These are phyloP conservation scores for Termitomyces sp. DNA, from an alignment of 768 basidiomycete species.

Conservation along the genomic window DNA sequence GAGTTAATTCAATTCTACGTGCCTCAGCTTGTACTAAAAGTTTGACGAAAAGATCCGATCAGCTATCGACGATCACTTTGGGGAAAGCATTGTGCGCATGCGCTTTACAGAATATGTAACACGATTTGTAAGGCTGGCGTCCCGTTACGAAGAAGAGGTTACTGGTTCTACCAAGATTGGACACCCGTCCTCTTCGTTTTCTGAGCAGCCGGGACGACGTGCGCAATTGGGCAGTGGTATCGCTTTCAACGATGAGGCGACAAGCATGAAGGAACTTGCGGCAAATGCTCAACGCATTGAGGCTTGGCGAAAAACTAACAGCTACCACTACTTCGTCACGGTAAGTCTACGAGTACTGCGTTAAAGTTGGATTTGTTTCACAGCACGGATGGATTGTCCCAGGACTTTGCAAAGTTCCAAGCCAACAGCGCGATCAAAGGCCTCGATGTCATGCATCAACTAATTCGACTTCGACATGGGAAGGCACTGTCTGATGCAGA, in stretches of 20 bases:
- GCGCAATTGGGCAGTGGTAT: constrained; percentile 75
- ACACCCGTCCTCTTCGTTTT: constrained; percentile 53
- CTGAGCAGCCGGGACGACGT: constrained; percentile 35
- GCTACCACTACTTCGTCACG: constrained; percentile 65
- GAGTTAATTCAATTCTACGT: constrained; percentile 23
- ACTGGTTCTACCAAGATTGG: constrained; percentile 73
- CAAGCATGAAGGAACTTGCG: constrained; percentile 62
- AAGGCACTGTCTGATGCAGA: constrained; percentile 72
- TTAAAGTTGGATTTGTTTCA: background rate
- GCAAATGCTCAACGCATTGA: constrained; percentile 83
- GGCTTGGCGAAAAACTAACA: constrained; percentile 83
- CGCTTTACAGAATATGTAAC: constrained; percentile 86
- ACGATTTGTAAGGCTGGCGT: constrained; percentile 85
- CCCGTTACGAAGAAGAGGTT: constrained; percentile 87
- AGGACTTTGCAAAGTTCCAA: constrained; percentile 66
- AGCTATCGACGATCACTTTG: constrained; percentile 88
- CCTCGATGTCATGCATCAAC: constrained; percentile 83
- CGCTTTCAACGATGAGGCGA: constrained; percentile 67
- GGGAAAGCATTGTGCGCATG: constrained; percentile 81
- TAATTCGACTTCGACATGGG: constrained; percentile 71
- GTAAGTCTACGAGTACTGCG: constrained; percentile 31
- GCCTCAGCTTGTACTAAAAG: background rate
- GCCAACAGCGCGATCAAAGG: constrained; percentile 59
- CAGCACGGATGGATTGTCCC: constrained; percentile 1
- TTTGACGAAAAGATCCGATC: constrained; percentile 55